phyloP scores from a whole-genome alignment of 2,329 filamentous ascomycete species.

The Akanthomyces muscarius region DNA sequence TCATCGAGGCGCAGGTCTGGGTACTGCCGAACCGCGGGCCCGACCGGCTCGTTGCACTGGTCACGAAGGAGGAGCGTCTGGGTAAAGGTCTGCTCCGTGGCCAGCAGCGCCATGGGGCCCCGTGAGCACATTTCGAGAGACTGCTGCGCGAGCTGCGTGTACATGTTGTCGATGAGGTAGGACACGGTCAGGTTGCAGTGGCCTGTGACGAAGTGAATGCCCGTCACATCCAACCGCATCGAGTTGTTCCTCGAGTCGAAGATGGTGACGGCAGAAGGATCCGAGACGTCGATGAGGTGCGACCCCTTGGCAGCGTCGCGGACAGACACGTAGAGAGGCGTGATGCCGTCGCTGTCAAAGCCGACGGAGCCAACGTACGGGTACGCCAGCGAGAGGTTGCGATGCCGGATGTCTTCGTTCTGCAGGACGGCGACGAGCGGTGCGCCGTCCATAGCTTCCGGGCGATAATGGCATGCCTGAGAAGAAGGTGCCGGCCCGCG shows the following conservation, averaged over 20 bases:
- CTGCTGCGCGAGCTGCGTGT: conserved; percentile 30
- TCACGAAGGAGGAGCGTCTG: conserved; percentile 33
- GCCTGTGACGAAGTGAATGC: conserved; percentile 33
- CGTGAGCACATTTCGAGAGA: conserved; percentile 30
- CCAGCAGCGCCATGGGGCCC: not conserved
- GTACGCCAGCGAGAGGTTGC: conserved; percentile 30
- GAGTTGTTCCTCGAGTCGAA: conserved; percentile 29
- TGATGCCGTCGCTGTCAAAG: conserved; percentile 30
- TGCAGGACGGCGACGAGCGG: conserved; percentile 29
- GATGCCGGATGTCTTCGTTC: conserved; percentile 28
- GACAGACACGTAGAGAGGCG: conserved; percentile 32
- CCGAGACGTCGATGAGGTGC: conserved; percentile 34
- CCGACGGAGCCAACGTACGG: conserved; percentile 37
- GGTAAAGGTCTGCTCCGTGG: conserved; percentile 24
- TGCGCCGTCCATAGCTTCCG: conserved; percentile 22
- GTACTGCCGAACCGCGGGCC: conserved; percentile 25
- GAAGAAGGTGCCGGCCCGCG: conserved; percentile 1
- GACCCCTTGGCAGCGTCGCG: conserved; percentile 27
- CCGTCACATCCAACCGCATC: conserved; percentile 30
- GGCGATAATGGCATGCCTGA: conserved; percentile 30
- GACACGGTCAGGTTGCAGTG: conserved; percentile 33
- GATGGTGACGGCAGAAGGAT: conserved; percentile 30
- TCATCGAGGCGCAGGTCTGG: conserved; percentile 31
- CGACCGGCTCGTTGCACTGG: conserved; percentile 32
- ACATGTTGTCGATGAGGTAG: conserved; percentile 31